Base-by-base conservation (phyloP, 495 filamentous ascomycete species). In the Xylaria bambusicola region DNA sequence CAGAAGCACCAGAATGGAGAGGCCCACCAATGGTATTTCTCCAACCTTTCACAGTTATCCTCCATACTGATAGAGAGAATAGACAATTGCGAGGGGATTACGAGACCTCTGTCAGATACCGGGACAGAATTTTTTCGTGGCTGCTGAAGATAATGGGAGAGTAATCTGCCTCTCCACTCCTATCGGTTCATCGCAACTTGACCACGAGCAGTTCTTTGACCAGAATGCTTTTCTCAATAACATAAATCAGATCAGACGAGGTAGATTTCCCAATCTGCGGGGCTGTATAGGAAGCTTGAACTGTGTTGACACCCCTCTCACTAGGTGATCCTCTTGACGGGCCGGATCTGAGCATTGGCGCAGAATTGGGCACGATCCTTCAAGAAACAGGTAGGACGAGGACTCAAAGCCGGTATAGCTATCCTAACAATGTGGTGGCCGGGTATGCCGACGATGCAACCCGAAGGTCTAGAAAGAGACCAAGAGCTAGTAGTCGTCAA, bases 381-480 rank as follows among this genome's bases (percentile, higher is more conserved):
- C 44, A 21, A 9, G 55, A 57, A 9, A 12, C 23, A 4, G 21
- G 21, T 4, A 51, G 35, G 36, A 24, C 56, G 3, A 23, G 18
- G 2, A 27, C 1, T 35, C 24, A 23, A 9, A 46, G 48, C 35
- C 56, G 36, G n/a, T 31, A 38, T 7, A 33, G 41, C 8, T 47
- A 49, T 20, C 23, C 13, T 10, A 38, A 38, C 20, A 17, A 0
- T 26, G n/a, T 10, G 15, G 24, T 24, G 33, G 47, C 42, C 13
- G 20, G 3, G 18, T 23, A 4, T 35, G 6, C 7, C 35, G 40
- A 46, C 3, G 70, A 70, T 15, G 64, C 57, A 13, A 61, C 58
- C n/a, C 61, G 61, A 36, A 69, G 66, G 33, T 65, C 66, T 5
- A 64, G 71, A 29, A 79, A 77, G 52, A 74, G 75, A 20, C 66